These are phyloP conservation scores for Picochlorum sp. DNA, from an alignment of 139 green algal species.

Conservation along the genomic window DNA sequence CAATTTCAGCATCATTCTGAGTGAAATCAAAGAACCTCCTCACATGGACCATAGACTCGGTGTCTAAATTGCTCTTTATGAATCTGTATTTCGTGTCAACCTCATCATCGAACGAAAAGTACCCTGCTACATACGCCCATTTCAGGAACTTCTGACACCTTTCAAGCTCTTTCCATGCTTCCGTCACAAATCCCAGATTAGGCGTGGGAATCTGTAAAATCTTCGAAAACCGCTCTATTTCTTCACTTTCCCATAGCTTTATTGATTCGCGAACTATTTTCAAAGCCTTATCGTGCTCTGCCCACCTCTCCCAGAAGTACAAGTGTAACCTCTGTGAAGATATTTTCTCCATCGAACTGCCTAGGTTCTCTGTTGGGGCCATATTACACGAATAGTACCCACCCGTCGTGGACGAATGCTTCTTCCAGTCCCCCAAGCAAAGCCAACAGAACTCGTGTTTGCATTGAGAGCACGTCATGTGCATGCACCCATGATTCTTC, in stretches of 20 bases:
- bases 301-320: conserved; percentile 82
- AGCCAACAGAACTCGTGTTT: conserved; percentile 55
- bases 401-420: conserved; percentile 92
- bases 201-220: conserved; percentile 68
- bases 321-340: conserved; percentile 78
- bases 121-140: conserved; percentile 96
- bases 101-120: conserved; percentile 71
- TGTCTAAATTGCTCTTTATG: neutral
- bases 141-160: conserved; percentile 94
- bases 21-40: conserved; percentile 87
- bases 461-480: conserved; percentile 77
- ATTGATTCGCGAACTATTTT: conserved; percentile 20
- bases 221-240: conserved; percentile 66
- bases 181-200: conserved; percentile 86
- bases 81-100: conserved; percentile 6
- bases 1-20: conserved; percentile 73
- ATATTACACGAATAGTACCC: conserved; percentile 73
- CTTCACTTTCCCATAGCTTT: conserved; percentile 38
- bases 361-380: conserved; percentile 50
- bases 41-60: conserved; percentile 15
- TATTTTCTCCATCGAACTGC: conserved; percentile 78
- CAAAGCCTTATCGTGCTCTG: conserved; percentile 52
- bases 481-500: conserved; percentile 86
- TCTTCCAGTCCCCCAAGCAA: conserved; percentile 69
- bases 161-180: conserved; percentile 77